phyloP scores from a whole-genome alignment of 257 asterid genomes.

The Fraxinus americana region DNA sequence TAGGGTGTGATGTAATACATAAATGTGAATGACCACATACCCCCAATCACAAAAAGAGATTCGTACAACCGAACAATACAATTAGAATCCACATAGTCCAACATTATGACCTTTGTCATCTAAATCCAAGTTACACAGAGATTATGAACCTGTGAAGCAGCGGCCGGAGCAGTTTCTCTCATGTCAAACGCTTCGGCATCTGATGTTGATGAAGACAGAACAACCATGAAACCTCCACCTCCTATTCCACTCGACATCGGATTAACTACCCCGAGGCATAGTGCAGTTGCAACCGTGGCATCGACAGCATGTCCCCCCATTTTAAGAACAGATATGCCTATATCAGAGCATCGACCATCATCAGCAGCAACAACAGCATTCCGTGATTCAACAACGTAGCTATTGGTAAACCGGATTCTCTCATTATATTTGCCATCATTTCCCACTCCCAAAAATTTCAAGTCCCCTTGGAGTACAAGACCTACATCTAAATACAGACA shows the following conservation, averaged over 20 bases:
- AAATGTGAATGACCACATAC: too few species aligned
- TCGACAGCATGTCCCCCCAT: slow-evolving; percentile 88
- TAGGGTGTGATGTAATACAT: too few species aligned
- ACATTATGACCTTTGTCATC: not conserved
- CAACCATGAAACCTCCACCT: slow-evolving; percentile 88
- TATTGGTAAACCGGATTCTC: slow-evolving; percentile 19
- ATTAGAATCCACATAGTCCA: not conserved
- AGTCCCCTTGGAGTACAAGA: slow-evolving; percentile 27
- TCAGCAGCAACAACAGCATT: slow-evolving; percentile 84
- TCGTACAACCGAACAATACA: not conserved
- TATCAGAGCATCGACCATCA: slow-evolving; percentile 82
- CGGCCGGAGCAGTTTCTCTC: slow-evolving; percentile 91
- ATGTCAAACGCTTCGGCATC: slow-evolving; percentile 64
- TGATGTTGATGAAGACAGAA: slow-evolving; percentile 50
- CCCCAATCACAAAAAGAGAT: too few species aligned
- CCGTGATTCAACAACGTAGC: slow-evolving; percentile 50
- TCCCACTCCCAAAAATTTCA: slow-evolving; percentile 22
- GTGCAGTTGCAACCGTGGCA: slow-evolving; percentile 82
- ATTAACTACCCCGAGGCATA: slow-evolving; percentile 81
- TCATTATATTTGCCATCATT: slow-evolving; percentile 18
- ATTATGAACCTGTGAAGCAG: slow-evolving; percentile 66
- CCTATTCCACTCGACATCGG: slow-evolving; percentile 83
- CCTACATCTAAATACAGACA: slow-evolving; percentile 20
- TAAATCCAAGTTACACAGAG: too few species aligned
- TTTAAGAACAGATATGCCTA: slow-evolving; percentile 58